phyloP scores from a whole-genome alignment of 768 basidiomycete genomes.

The Peribolospora baueri region DNA sequence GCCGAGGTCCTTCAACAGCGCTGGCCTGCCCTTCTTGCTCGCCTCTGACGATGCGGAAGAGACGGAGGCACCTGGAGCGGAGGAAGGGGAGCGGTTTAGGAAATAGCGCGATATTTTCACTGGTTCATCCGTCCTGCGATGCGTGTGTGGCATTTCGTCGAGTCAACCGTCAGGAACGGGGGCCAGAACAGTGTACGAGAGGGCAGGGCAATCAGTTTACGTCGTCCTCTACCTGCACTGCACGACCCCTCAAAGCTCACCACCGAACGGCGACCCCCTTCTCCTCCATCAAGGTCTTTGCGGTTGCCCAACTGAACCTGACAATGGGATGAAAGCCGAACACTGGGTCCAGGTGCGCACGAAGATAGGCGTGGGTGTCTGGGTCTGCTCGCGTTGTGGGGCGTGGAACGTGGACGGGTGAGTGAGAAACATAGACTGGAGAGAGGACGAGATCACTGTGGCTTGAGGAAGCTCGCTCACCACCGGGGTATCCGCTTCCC shows the following conservation, averaged over 20 bases:
- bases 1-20: slow-evolving; percentile 13
- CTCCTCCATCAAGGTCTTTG: slow-evolving; percentile 61
- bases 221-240: neutral
- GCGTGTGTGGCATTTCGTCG: neutral
- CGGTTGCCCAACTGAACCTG: slow-evolving; percentile 87
- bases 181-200: neutral
- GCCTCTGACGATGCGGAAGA: neutral
- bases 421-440: neutral
- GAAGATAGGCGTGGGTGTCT: slow-evolving; percentile 70
- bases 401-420: neutral
- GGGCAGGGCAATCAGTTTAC: neutral
- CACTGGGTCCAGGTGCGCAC: slow-evolving; percentile 46
- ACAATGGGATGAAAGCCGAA: slow-evolving; percentile 81
- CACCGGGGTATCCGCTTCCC: slow-evolving; percentile 80
- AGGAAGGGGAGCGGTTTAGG: neutral
- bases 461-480: slow-evolving; percentile 21
- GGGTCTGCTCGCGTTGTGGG: slow-evolving; percentile 36
- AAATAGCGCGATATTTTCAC: slow-evolving; percentile 13
- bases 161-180: neutral
- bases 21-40: slow-evolving; percentile 1
- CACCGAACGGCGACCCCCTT: slow-evolving; percentile 56
- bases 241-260: slow-evolving; percentile 22
- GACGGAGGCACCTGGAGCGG: no score
- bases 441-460: neutral
- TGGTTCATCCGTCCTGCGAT: slow-evolving; percentile 11